phyloP scores from a whole-genome alignment of 108 stramenopile genomes.

The Nitzschia palea region DNA sequence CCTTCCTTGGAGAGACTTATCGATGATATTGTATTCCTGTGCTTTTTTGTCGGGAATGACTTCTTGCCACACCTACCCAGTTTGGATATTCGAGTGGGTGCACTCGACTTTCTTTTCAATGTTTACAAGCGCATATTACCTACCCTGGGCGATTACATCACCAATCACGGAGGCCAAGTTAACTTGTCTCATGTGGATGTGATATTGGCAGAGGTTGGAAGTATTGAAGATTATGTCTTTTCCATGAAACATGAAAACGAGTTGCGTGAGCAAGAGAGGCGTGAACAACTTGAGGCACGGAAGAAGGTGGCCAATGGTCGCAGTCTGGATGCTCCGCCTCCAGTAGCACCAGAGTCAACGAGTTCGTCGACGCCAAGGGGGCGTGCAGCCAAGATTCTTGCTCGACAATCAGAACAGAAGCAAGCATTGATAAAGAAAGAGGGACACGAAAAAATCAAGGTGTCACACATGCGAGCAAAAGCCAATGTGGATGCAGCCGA shows the following conservation, averaged over 20 bases:
- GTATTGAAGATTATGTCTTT: constrained; percentile 97
- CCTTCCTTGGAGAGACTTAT: constrained; percentile 88
- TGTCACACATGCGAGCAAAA: constrained; percentile 36
- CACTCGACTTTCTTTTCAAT: constrained; percentile 88
- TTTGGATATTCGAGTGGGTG: constrained; percentile 94
- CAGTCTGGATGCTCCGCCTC: constrained; percentile 48
- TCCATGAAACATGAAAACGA: constrained; percentile 89
- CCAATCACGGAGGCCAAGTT: constrained; percentile 91
- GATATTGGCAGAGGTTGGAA: constrained; percentile 90
- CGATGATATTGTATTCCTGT: constrained; percentile 98
- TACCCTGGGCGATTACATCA: constrained; percentile 91
- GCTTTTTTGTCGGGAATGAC: constrained; percentile 97
- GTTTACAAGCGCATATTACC: constrained; percentile 90
- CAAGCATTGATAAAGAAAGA: constrained; percentile 30
- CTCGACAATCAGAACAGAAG: constrained; percentile 28
- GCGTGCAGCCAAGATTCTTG: constrained; percentile 73
- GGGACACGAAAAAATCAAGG: constrained; percentile 52
- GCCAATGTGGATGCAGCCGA: constrained; percentile 70
- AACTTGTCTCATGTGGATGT: constrained; percentile 92
- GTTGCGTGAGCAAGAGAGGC: constrained; percentile 60
- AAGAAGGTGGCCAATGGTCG: constrained; percentile 36
- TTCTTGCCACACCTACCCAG: constrained; percentile 94
- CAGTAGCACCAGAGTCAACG: constrained; percentile 32
- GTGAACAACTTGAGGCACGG: constrained; percentile 41
- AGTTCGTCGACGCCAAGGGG: constrained; percentile 46